Evolutionary conservation across 192 early-diverging fungal genomes (phyloP).

Genomic region (Gaertneriomyces semiglobifer): DNA sequence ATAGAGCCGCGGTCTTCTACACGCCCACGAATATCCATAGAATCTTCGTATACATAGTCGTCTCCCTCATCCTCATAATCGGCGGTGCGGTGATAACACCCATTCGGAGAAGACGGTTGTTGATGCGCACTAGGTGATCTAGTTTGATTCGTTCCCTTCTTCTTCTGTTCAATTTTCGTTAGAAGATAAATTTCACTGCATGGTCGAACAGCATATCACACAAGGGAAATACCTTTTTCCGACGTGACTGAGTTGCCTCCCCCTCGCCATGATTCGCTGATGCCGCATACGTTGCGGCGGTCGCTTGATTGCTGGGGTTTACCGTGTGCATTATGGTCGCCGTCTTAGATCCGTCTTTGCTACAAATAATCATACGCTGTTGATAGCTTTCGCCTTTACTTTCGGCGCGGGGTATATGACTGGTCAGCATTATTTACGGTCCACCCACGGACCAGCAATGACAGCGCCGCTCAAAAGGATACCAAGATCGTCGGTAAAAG

Average conservation of each 20-base stretch:
- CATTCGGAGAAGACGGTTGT: not conserved
- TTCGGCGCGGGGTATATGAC: conserved; percentile 32
- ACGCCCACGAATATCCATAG: conserved; percentile 9
- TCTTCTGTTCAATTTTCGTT: conserved; percentile 11
- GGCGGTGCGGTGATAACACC: not conserved
- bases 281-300: no score
- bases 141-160: conserved; percentile 11
- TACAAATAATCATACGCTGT: conserved; percentile 39
- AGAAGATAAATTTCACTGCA: not conserved
- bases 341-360: conserved; percentile 39
- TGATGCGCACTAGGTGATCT: conserved; percentile 11
- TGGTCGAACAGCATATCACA: not conserved
- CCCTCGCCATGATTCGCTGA: no score
- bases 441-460: conserved; percentile 1
- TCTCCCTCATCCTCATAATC: conserved; percentile 25
- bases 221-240: not conserved
- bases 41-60: conserved; percentile 17
- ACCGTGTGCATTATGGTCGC: conserved; percentile 35
- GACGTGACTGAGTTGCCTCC: not conserved
- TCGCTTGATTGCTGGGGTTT: conserved; percentile 3
- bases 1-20: conserved; percentile 7
- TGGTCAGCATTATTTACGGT: conserved; percentile 33
- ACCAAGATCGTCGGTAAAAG: no score
- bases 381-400: conserved; percentile 24
- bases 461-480: no score